A percentile compares a stretch with the other conserved stretches of the same genome.
These are phyloP conservation scores for Logfia minima DNA, from an alignment of 129 eudicot species.

Conservation along the genomic window DNA sequence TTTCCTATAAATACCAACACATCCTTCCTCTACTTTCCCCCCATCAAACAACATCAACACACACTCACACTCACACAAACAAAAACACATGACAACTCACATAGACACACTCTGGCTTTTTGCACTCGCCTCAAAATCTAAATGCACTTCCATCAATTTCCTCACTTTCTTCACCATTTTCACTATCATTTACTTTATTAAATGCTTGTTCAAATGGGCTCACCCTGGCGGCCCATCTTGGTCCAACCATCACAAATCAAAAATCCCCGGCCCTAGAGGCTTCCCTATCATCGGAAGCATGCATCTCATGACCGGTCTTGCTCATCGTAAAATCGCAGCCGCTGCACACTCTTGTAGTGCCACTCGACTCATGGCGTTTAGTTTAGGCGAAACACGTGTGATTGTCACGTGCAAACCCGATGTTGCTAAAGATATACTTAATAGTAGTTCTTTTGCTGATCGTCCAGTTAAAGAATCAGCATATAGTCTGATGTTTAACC, in stretches of 20 bases:
- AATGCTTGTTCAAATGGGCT: constrained; percentile 45
- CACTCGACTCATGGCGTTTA: constrained; percentile 72
- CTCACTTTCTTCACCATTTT: constrained; percentile 23
- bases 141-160: constrained; percentile 44
- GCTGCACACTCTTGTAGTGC: constrained; percentile 48
- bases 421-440: constrained; percentile 72
- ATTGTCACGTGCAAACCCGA: constrained; percentile 72
- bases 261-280: constrained; percentile 75
- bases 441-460: constrained; percentile 60
- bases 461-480: constrained; percentile 90
- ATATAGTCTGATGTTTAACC: constrained; percentile 71
- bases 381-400: constrained; percentile 74
- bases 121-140: constrained; percentile 58
- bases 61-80: background rate
- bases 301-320: constrained; percentile 72
- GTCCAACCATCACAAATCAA: constrained; percentile 38
- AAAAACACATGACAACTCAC: constrained; percentile 40
- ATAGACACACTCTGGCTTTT: constrained; percentile 66
- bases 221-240: constrained; percentile 76
- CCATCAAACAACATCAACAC: constrained; percentile 17
- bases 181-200: constrained; percentile 30
- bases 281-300: constrained; percentile 78
- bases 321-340: constrained; percentile 83
- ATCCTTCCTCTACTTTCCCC: background rate
- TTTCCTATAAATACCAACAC: constrained; percentile 38